Conservation (phyloP, 208 protist genomes). For the Leishmania aethiopica region DNA sequence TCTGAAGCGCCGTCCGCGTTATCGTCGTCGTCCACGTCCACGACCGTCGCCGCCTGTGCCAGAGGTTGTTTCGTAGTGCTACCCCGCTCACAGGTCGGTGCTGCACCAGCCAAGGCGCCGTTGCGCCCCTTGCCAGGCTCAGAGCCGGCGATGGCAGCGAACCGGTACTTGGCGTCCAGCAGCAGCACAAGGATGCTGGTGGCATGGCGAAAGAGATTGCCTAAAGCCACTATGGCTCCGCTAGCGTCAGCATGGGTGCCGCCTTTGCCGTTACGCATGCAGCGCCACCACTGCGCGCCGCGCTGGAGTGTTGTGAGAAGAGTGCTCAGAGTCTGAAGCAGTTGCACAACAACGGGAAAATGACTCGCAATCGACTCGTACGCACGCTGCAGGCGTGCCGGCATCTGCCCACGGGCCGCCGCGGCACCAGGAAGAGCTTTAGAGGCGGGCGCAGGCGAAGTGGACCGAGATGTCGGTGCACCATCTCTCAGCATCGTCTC, state of each 20-base stretch:
- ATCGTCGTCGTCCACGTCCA: constrained; percentile 14
- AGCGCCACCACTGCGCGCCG: constrained; percentile 1
- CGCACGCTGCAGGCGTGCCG: background rate
- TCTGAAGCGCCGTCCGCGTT: background rate
- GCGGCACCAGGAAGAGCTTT: background rate
- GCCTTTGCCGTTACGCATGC: background rate
- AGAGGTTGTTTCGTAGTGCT: background rate
- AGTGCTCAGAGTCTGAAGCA: constrained; percentile 3
- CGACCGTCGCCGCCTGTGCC: background rate
- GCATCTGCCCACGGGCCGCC: background rate
- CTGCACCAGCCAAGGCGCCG: background rate
- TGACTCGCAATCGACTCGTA: constrained; percentile 17
- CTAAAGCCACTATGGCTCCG: background rate
- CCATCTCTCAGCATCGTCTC: background rate
- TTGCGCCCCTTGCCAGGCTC: background rate
- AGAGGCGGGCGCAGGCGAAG: background rate
- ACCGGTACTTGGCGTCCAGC: constrained; percentile 10
- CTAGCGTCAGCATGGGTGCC: too few relatives aligned
- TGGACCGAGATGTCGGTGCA: background rate
- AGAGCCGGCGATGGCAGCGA: background rate
- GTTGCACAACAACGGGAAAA: constrained; percentile 12
- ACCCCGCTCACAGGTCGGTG: background rate
- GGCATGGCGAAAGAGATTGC: background rate
- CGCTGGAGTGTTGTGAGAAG: background rate
- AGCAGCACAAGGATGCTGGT: background rate